Evolutionary conservation across 805 yeast genomes (phyloP).

Genomic region (Kluyveromyces starmeri): DNA sequence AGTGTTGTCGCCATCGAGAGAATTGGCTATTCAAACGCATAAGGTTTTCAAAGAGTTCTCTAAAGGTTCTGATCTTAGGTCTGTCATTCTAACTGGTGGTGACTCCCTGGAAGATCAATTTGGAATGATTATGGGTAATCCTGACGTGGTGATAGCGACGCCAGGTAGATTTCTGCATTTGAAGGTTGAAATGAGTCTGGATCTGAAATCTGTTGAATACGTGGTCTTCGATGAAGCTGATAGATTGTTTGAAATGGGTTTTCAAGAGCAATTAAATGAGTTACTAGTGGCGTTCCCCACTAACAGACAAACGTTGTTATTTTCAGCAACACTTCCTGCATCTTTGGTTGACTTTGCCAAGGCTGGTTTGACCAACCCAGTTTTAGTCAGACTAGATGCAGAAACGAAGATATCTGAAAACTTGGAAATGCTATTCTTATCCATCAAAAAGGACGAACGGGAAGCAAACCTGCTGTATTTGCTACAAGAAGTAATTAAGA

Average conservation of each 20-base stretch:
- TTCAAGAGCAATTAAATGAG: slow-evolving; percentile 87
- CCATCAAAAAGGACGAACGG: slow-evolving; percentile 75
- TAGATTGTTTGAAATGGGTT: slow-evolving; percentile 92
- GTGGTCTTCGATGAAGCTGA: slow-evolving; percentile 97
- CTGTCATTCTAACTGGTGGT: slow-evolving; percentile 87
- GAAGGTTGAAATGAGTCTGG: slow-evolving; percentile 90
- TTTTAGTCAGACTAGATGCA: slow-evolving; percentile 84
- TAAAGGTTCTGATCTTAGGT: slow-evolving; percentile 72
- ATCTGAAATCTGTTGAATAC: slow-evolving; percentile 74
- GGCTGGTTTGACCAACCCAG: slow-evolving; percentile 91
- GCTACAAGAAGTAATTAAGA: slow-evolving; percentile 75
- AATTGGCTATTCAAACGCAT: slow-evolving; percentile 86
- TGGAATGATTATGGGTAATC: slow-evolving; percentile 83
- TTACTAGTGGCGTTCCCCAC: slow-evolving; percentile 75
- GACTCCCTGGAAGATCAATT: slow-evolving; percentile 98
- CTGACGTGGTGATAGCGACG: slow-evolving; percentile 91
- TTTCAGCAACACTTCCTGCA: slow-evolving; percentile 91
- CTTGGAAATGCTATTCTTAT: slow-evolving; percentile 79
- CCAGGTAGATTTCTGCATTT: slow-evolving; percentile 97
- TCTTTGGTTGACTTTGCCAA: slow-evolving; percentile 93
- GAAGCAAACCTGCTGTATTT: slow-evolving; percentile 75
- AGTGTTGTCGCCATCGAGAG: slow-evolving; percentile 90
- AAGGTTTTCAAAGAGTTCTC: slow-evolving; percentile 84
- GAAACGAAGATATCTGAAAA: slow-evolving; percentile 86
- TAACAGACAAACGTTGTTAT: slow-evolving; percentile 76